These are phyloP conservation scores for Magnaporthiopsis poae DNA, from an alignment of 2,329 filamentous ascomycete genomes.

Conservation along the genomic window DNA sequence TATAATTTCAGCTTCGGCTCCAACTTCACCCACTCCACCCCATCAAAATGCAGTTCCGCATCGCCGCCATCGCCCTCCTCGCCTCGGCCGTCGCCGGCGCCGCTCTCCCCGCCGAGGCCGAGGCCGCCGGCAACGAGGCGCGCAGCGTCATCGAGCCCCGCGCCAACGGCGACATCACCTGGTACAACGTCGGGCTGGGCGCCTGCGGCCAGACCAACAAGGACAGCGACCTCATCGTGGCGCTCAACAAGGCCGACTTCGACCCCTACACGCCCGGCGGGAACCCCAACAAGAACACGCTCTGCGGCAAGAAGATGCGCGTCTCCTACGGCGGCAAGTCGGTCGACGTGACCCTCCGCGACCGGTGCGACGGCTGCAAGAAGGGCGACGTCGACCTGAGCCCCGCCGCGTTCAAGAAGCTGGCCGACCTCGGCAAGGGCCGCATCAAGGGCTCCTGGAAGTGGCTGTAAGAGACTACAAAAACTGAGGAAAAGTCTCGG, in stretches of 20 bases:
- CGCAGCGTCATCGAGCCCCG: not conserved
- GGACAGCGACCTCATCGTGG: constrained; percentile 46
- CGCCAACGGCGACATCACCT: constrained; percentile 53
- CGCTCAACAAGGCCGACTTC: constrained; percentile 50
- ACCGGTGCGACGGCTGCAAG: constrained; percentile 48
- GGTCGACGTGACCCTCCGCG: constrained; percentile 54
- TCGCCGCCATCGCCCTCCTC: not conserved
- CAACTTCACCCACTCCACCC: not conserved
- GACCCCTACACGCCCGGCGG: constrained; percentile 42
- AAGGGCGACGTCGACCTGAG: constrained; percentile 41
- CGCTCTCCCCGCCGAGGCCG: not conserved
- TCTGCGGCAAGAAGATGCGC: constrained; percentile 51
- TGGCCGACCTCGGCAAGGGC: constrained; percentile 33
- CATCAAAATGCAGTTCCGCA: constrained; percentile 3
- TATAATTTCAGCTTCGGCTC: not conserved
- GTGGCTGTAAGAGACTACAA: constrained; percentile 20
- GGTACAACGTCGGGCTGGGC: constrained; percentile 50
- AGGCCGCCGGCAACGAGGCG: not conserved
- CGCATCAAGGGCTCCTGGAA: constrained; percentile 28
- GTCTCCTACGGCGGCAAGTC: constrained; percentile 30
- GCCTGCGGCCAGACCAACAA: constrained; percentile 49
- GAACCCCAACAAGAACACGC: constrained; percentile 12
- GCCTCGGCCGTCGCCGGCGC: not conserved
- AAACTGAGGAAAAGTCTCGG: not conserved
- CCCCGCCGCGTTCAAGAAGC: constrained; percentile 33